These are phyloP conservation scores for Penicillium macrosclerotiorum DNA, from an alignment of 495 filamentous ascomycete genomes.

Conservation along the genomic window DNA sequence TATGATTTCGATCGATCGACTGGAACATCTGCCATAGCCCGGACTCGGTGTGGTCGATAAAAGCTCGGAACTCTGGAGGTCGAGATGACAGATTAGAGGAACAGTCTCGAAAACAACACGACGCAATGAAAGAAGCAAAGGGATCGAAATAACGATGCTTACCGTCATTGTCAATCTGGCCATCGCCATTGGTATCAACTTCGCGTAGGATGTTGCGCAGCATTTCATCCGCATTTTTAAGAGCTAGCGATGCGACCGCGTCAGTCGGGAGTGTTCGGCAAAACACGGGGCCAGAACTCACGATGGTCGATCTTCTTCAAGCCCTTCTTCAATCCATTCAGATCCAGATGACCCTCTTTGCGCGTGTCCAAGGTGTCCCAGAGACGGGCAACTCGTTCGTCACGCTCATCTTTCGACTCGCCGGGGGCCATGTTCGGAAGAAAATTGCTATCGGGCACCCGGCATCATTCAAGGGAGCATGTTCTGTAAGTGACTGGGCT, in stretches of 20 bases:
- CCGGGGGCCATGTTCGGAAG: constrained; percentile 44
- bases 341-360: constrained; percentile 74
- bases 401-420: constrained; percentile 69
- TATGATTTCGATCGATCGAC: constrained; percentile 80
- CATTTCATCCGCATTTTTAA: constrained; percentile 92
- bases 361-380: constrained; percentile 78
- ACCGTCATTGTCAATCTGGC: constrained; percentile 88
- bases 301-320: constrained; percentile 89
- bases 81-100: constrained; percentile 21
- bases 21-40: constrained; percentile 80
- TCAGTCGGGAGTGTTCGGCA: constrained; percentile 31
- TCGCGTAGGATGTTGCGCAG: constrained; percentile 72
- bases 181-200: constrained; percentile 84
- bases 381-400: constrained; percentile 73
- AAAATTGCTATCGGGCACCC: constrained; percentile 39
- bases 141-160: constrained; percentile 29
- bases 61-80: constrained; percentile 77
- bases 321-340: constrained; percentile 78
- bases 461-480: constrained; percentile 36
- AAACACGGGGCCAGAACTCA: constrained; percentile 48
- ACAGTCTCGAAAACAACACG: constrained; percentile 2
- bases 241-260: constrained; percentile 52
- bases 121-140: constrained; percentile 3
- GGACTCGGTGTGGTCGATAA: constrained; percentile 82
- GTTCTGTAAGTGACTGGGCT: constrained; percentile 3